Conservation (phyloP, 768 basidiomycete species). For the Lentinus brumalis region DNA sequence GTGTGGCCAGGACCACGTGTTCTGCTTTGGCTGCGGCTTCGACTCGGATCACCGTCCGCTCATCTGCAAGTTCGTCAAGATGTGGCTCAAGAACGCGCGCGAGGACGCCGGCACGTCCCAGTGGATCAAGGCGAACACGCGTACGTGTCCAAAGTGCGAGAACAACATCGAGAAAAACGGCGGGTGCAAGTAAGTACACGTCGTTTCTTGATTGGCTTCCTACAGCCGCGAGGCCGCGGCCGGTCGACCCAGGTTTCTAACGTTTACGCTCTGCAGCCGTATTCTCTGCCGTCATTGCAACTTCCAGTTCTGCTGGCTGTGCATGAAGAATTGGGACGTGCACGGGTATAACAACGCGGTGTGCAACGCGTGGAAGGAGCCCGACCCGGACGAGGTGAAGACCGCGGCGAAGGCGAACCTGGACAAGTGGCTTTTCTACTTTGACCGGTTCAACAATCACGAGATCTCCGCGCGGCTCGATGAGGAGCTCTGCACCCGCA, state of each 20-base stretch:
- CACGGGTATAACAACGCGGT: constrained; percentile 34
- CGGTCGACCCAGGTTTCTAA: no score
- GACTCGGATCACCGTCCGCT: constrained; percentile 93
- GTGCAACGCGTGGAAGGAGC: constrained; percentile 56
- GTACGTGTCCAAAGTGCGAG: constrained; percentile 92
- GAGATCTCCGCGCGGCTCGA: constrained; percentile 97
- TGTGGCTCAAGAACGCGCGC: constrained; percentile 95
- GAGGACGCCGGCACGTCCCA: constrained; percentile 98
- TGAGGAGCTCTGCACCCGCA: constrained; percentile 85
- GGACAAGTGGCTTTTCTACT: constrained; percentile 57
- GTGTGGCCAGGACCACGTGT: constrained; percentile 77
- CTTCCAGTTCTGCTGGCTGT: constrained; percentile 98
- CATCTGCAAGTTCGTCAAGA: constrained; percentile 79
- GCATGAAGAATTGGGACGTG: constrained; percentile 65
- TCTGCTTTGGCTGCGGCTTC: constrained; percentile 94
- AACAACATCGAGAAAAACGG: constrained; percentile 99
- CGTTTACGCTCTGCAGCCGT: constrained; percentile 56
- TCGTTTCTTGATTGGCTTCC: neutral
- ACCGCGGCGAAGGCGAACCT: constrained; percentile 43
- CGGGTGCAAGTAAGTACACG: constrained; percentile 90
- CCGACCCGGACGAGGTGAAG: constrained; percentile 57
- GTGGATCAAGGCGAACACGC: constrained; percentile 99
- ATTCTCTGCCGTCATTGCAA: constrained; percentile 99
- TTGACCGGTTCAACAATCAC: constrained; percentile 99
- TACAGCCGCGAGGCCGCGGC: no score